Percentiles rank a stretch among this genome's conserved stretches.
These are phyloP conservation scores for Fraxinus angustifolia DNA, from an alignment of 305 asterid species.

Conservation along the genomic window DNA sequence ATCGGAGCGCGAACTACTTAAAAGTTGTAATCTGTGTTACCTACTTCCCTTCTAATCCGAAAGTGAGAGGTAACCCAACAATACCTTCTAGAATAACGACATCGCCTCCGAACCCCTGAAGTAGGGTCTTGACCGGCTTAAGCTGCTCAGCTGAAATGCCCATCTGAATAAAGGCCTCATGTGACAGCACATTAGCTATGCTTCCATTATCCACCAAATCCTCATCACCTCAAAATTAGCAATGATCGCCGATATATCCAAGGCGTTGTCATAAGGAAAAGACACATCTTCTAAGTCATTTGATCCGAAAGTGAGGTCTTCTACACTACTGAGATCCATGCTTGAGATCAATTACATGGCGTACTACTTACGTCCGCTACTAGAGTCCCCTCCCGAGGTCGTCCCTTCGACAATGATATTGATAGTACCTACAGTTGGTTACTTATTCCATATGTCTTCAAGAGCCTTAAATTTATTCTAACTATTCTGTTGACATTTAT, in stretches of 20 bases:
- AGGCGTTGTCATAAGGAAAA: background rate
- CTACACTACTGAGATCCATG: background rate
- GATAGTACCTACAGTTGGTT: background rate
- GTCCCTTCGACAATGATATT: background rate
- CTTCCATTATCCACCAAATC: background rate
- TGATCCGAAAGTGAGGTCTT: too few species aligned
- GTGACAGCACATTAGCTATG: background rate
- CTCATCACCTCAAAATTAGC: background rate
- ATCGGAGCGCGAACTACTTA: background rate
- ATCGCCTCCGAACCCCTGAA: accelerated
- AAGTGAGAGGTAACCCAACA: background rate
- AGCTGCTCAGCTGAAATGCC: background rate
- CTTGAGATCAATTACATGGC: background rate
- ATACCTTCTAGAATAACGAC: too few species aligned
- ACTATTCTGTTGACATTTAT: background rate
- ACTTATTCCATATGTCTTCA: too few species aligned
- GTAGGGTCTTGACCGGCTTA: accelerated
- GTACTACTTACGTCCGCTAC: background rate
- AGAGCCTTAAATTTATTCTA: too few species aligned
- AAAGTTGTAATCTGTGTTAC: background rate
- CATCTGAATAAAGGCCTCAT: background rate
- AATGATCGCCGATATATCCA: background rate
- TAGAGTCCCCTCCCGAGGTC: background rate
- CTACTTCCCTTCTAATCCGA: background rate
- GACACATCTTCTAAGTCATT: background rate